These are phyloP conservation scores for Nitzschia putrida DNA, from an alignment of 108 stramenopile species.

Conservation along the genomic window DNA sequence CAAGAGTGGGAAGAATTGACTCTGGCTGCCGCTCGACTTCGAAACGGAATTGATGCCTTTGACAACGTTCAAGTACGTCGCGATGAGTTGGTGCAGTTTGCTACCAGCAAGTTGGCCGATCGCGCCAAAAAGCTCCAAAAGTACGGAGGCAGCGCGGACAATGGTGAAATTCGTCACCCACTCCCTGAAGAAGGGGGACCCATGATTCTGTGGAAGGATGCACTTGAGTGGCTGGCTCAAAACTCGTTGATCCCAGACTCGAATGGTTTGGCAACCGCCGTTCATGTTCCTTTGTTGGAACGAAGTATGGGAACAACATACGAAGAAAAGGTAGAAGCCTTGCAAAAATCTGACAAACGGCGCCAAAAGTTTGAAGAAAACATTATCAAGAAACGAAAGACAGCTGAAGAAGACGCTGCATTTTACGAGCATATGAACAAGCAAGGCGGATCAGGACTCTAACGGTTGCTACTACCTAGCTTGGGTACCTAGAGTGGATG, in stretches of 20 bases:
- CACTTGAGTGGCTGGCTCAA: slow-evolving; percentile 36
- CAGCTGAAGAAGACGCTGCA: slow-evolving; percentile 73
- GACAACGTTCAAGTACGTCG: slow-evolving; percentile 40
- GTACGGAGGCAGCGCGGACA: neutral
- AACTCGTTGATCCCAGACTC: slow-evolving; percentile 33
- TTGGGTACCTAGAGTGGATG: too few species aligned
- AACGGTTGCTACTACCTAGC: neutral
- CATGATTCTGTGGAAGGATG: slow-evolving; percentile 44
- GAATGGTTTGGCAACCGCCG: slow-evolving; percentile 44
- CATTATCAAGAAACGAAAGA: slow-evolving; percentile 78
- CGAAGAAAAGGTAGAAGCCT: slow-evolving; percentile 82
- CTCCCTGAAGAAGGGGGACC: neutral
- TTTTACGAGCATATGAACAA: slow-evolving; percentile 78
- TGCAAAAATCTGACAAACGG: slow-evolving; percentile 51
- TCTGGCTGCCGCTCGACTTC: slow-evolving; percentile 68
- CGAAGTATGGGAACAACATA: slow-evolving; percentile 80
- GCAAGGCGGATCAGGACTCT: slow-evolving; percentile 76
- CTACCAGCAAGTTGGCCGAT: slow-evolving; percentile 44
- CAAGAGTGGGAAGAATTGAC: slow-evolving; percentile 72
- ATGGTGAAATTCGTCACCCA: neutral
- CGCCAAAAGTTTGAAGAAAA: slow-evolving; percentile 75
- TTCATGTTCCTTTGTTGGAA: slow-evolving; percentile 72
- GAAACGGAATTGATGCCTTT: slow-evolving; percentile 62
- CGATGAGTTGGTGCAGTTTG: slow-evolving; percentile 59
- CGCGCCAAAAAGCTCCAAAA: slow-evolving; percentile 47